Conservation (phyloP, 371 early-diverging fungal genomes). For the Mucor racemosus region DNA sequence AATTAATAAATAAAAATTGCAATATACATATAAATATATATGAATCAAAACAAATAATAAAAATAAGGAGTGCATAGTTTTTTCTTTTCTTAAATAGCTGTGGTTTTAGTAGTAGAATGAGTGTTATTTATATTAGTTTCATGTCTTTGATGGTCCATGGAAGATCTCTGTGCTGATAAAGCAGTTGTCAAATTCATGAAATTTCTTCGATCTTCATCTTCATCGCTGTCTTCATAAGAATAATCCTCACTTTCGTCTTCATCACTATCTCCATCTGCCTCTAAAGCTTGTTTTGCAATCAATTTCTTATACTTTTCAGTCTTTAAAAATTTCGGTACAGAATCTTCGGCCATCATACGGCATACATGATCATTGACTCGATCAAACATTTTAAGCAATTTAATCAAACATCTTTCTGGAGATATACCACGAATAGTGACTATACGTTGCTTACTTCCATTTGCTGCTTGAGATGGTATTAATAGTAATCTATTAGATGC, state of each 20-base stretch:
- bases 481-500: slow-evolving; percentile 9
- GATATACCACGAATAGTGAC: slow-evolving; percentile 11
- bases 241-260: not conserved
- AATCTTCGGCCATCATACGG: slow-evolving; percentile 77
- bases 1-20: too few species aligned
- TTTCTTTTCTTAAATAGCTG: not conserved
- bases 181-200: slow-evolving; percentile 7
- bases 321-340: slow-evolving; percentile 75
- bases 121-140: not conserved
- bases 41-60: too few species aligned
- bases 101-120: not conserved
- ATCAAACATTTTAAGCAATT: slow-evolving; percentile 56
- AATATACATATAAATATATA: too few species aligned
- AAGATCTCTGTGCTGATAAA: slow-evolving; percentile 14
- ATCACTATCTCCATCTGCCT: not conserved
- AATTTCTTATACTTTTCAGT: slow-evolving; percentile 62
- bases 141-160: slow-evolving; percentile 12
- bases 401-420: slow-evolving; percentile 25
- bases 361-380: slow-evolving; percentile 73
- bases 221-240: slow-evolving; percentile 10
- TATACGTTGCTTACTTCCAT: slow-evolving; percentile 5
- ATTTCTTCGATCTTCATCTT: slow-evolving; percentile 7
- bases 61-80: not conserved
- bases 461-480: slow-evolving; percentile 15
- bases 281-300: slow-evolving; percentile 12